Percentiles rank a stretch among this genome's conserved stretches.
Conservation (phyloP, 2,329 filamentous ascomycete genomes). For the Coniochaeta prunicola region DNA sequence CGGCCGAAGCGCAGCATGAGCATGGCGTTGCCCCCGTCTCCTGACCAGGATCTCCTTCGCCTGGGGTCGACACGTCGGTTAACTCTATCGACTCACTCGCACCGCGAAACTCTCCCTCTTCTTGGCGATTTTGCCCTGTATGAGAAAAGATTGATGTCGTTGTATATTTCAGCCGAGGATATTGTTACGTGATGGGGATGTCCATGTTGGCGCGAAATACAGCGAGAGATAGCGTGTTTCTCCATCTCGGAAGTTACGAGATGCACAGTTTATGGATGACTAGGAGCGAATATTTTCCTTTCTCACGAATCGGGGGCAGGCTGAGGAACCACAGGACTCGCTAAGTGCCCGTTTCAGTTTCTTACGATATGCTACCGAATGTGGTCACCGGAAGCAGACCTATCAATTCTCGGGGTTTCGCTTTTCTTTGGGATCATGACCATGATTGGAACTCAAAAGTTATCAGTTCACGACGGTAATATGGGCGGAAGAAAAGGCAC, state of each 20-base stretch:
- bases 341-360: not conserved
- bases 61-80: not conserved
- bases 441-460: not conserved
- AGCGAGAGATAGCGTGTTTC: not conserved
- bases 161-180: not conserved
- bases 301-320: not conserved
- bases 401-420: not conserved
- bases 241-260: not conserved
- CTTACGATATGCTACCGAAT: not conserved
- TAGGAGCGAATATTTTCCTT: not conserved
- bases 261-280: not conserved
- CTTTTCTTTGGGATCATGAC: not conserved
- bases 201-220: no score
- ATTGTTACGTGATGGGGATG: not conserved
- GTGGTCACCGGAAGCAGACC: not conserved
- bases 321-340: slow-evolving; percentile 1
- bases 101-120: not conserved
- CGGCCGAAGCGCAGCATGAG: slow-evolving; percentile 23
- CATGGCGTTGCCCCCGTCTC: slow-evolving; percentile 24
- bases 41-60: slow-evolving; percentile 17
- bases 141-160: not conserved
- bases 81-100: not conserved
- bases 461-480: not conserved
- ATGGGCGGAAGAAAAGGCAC: not conserved
- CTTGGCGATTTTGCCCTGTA: not conserved